Evolutionary conservation across 768 basidiomycete species (phyloP).

Genomic region (Mycena maculata): DNA sequence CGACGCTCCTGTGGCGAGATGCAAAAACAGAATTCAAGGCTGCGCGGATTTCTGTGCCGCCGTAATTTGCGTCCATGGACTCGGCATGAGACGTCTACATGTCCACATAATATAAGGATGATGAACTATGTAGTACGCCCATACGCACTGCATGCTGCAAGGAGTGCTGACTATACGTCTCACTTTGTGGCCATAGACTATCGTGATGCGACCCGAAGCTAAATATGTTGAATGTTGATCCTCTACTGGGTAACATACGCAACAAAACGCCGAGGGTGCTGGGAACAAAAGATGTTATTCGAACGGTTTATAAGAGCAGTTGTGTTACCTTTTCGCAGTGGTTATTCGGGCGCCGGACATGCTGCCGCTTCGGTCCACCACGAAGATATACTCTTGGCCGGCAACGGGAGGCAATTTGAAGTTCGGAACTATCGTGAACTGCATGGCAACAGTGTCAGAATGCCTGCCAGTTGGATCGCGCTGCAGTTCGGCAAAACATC

Average conservation of each 20-base stretch:
- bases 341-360: slow-evolving; percentile 51
- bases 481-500: slow-evolving; percentile 65
- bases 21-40: slow-evolving; percentile 57
- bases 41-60: slow-evolving; percentile 62
- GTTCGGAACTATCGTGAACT: slow-evolving; percentile 66
- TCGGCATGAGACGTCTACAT: slow-evolving; percentile 53
- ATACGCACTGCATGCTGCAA: slow-evolving; percentile 53
- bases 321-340: slow-evolving; percentile 52
- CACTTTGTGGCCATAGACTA: slow-evolving; percentile 51
- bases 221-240: slow-evolving; percentile 67
- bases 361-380: slow-evolving; percentile 69
- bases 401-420: slow-evolving; percentile 55
- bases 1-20: slow-evolving; percentile 45
- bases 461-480: slow-evolving; percentile 36
- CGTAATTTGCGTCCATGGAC: slow-evolving; percentile 54
- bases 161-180: slow-evolving; percentile 44
- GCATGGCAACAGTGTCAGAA: slow-evolving; percentile 58
- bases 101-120: not conserved
- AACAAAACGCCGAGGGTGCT: slow-evolving; percentile 59
- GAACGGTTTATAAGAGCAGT: not conserved
- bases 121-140: not conserved
- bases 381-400: slow-evolving; percentile 68
- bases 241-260: slow-evolving; percentile 55
- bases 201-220: slow-evolving; percentile 55
- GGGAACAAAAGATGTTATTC: not conserved